Percentiles rank a stretch among this genome's conserved stretches.
Evolutionary conservation across 1,284 basidiomycete species (phyloP).

Genomic region (Ganoderma lucidum): DNA sequence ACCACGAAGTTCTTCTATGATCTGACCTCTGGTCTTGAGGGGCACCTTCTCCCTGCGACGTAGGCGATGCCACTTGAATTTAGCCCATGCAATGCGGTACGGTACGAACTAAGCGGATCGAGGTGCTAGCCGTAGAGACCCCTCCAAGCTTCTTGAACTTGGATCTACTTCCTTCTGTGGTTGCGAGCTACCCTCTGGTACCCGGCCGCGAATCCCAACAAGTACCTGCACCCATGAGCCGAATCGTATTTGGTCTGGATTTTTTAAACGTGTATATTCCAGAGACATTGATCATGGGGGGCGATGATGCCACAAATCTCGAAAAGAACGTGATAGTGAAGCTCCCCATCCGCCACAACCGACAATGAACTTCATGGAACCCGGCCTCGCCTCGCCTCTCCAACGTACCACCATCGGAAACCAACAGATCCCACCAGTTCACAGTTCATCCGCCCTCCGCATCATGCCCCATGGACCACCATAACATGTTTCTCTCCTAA

Average conservation of each 20-base stretch:
- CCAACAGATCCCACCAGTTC: not conserved
- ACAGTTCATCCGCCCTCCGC: not conserved
- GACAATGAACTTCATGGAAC: not conserved
- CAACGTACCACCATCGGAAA: not conserved
- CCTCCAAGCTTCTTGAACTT: no score
- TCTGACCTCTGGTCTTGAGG: no score
- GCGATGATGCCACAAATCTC: not conserved
- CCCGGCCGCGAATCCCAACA: no score
- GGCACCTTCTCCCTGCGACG: no score
- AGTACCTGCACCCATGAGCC: no score
- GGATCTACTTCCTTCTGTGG: no score
- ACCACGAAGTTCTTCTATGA: not conserved
- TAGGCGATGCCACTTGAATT: no score
- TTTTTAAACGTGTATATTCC: not conserved
- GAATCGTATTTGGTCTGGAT: not conserved
- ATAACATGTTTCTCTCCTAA: constrained; percentile 3
- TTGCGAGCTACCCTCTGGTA: no score
- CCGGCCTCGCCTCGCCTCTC: not conserved
- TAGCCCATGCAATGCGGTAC: not conserved
- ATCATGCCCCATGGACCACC: constrained; percentile 3
- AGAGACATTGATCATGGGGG: not conserved
- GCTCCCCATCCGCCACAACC: not conserved
- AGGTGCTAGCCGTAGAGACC: no score
- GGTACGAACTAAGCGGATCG: no score
- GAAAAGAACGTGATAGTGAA: constrained; percentile 2